These are phyloP conservation scores for Elsinoe arachidis DNA, from an alignment of 2,329 filamentous ascomycete genomes.

Conservation along the genomic window DNA sequence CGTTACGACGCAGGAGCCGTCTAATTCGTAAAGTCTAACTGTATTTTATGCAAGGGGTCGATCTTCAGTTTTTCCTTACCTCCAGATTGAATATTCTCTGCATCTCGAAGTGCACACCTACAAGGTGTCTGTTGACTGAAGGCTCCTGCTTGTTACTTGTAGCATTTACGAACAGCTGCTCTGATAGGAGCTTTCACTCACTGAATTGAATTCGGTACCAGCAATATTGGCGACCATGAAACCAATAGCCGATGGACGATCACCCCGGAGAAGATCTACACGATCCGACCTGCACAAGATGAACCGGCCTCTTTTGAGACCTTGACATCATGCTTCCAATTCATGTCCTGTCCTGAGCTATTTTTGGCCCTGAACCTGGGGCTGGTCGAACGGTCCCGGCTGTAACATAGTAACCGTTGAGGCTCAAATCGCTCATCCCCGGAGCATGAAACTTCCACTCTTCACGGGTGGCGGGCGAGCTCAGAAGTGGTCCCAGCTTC, in stretches of 20 bases:
- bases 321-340: background rate
- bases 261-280: background rate
- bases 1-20: background rate
- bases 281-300: too few species aligned
- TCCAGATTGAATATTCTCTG: too few species aligned
- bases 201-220: too few species aligned
- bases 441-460: background rate
- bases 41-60: background rate
- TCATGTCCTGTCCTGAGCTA: background rate
- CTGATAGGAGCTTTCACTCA: background rate
- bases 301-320: background rate
- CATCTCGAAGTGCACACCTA: too few species aligned
- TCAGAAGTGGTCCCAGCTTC: background rate
- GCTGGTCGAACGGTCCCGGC: background rate
- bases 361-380: background rate
- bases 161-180: background rate
- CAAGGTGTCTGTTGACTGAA: too few species aligned
- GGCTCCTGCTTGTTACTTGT: too few species aligned
- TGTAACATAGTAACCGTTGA: background rate
- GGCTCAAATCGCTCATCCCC: background rate
- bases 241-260: background rate
- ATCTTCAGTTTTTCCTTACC: background rate
- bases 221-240: background rate
- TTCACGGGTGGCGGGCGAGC: background rate
- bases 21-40: conserved; percentile 7